Evolutionary conservation across 352 stramenopile species (phyloP).

Genomic region (Phytophthora parvispora): DNA sequence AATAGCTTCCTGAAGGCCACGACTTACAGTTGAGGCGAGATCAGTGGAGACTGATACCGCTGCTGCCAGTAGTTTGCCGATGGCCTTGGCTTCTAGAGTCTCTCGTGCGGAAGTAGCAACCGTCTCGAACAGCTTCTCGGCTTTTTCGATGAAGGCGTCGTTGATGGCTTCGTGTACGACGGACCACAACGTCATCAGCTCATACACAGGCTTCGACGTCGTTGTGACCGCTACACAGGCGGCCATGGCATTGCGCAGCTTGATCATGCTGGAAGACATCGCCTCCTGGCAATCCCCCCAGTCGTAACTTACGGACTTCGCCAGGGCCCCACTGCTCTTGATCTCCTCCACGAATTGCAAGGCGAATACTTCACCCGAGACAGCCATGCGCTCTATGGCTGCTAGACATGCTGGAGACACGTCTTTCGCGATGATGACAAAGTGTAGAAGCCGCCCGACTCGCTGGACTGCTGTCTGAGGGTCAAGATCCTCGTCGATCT

Average conservation of each 20-base stretch:
- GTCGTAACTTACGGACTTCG: not conserved
- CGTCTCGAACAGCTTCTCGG: not conserved
- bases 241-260: constrained; percentile 8
- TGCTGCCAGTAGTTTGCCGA: constrained; percentile 24
- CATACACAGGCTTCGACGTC: constrained; percentile 18
- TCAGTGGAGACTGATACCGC: constrained; percentile 27
- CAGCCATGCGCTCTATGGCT: not conserved
- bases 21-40: constrained; percentile 23
- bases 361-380: not conserved
- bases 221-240: constrained; percentile 4
- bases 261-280: not conserved
- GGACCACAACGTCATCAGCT: constrained; percentile 36
- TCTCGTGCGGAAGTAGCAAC: not conserved
- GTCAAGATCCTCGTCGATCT: not conserved
- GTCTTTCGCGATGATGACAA: not conserved
- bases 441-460: not conserved
- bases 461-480: not conserved
- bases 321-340: not conserved
- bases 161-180: constrained; percentile 26
- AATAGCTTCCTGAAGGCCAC: constrained; percentile 34
- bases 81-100: constrained; percentile 7
- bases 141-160: constrained; percentile 13
- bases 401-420: not conserved
- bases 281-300: not conserved
- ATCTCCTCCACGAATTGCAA: constrained; percentile 3